Conservation (phyloP, 192 early-diverging fungal species). For the Funneliformis geosporum region DNA sequence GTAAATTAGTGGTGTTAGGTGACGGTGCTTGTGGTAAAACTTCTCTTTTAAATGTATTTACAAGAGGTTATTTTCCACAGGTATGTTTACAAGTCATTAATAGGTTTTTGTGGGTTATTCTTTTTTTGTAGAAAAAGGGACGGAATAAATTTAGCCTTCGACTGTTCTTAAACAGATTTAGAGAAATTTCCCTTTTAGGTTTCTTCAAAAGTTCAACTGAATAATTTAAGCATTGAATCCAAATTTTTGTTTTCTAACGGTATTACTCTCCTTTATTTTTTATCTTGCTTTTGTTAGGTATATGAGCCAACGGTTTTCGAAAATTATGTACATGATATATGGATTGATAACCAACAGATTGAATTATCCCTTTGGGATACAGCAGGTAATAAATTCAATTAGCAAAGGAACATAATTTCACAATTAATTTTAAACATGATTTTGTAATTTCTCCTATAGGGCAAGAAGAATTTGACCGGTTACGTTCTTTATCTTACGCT, state of each 20-base stretch:
- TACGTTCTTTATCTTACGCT: slow-evolving; percentile 90
- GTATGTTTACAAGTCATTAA: slow-evolving; percentile 18
- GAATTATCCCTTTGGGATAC: slow-evolving; percentile 48
- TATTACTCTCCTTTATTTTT: neutral
- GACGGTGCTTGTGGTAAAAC: slow-evolving; percentile 45
- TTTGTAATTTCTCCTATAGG: slow-evolving; percentile 42
- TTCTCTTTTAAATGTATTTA: slow-evolving; percentile 46
- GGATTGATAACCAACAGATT: slow-evolving; percentile 39
- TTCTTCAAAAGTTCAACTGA: no score
- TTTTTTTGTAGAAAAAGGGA: no score
- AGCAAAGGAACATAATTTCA: neutral
- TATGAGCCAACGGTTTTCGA: slow-evolving; percentile 52
- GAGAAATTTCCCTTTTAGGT: no score
- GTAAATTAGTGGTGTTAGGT: slow-evolving; percentile 35
- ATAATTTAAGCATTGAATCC: no score
- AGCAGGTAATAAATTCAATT: slow-evolving; percentile 33
- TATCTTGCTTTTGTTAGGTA: slow-evolving; percentile 24
- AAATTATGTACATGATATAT: slow-evolving; percentile 43
- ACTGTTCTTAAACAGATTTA: no score
- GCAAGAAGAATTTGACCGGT: slow-evolving; percentile 95
- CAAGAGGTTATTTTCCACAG: slow-evolving; percentile 43
- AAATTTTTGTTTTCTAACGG: neutral
- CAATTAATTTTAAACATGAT: neutral
- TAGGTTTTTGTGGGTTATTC: no score
- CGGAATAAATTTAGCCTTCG: no score